Base-by-base conservation (phyloP, 2,329 filamentous ascomycete species). In the Tolypocladium sp. region DNA sequence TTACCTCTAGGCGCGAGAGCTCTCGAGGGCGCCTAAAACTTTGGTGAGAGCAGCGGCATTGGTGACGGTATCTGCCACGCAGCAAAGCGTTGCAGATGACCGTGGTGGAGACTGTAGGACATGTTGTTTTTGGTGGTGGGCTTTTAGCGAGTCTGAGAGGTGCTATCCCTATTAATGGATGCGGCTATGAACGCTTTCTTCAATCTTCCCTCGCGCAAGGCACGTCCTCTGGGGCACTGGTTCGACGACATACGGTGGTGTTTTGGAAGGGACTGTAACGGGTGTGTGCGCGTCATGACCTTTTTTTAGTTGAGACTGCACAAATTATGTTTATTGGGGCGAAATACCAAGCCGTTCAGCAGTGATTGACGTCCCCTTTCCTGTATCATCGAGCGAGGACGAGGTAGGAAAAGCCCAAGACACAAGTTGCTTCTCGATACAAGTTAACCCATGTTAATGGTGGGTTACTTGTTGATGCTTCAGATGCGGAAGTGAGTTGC, bases 331-430 rank as follows among this genome's bases (percentile, higher is more conserved):
- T 22, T 52, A 33, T 35, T 15, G 30, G 13, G 49, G 27, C 8
- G 27, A 33, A 33, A 17, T 33, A 27, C 8, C 27, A 4, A 13
- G 27, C 10, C 20, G 4, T 35, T 13, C 30, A 33, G 49, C 20
- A 22, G 49, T 35, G 49, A 52, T 17, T 33, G 49, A 51, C 30
- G 46, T 30, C 46, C 25, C 13, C 7, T 12, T 44, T 13, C 12
- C 2, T 13, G 42, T 7, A 22, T 22, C 20, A 62, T 27, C 61
- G 57, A n/a, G 59, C 61, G 4, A 63, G 61, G 13, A 62, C 49
- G 9, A 59, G 54, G 30, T 55, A 64, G 1, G 49, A 60, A 22
- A 63, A 59, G 15, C 63, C 52, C 37, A 63, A 20, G 7, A 63
- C 4, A 40, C 33, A 35, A 35, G 33, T 9, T 4, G 33, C 33